Evolutionary conservation across 176 grass and related monocot genomes (phyloP), one percentile per base, ranked within the genome.

Genomic region (Ensete ventricosum): DNA sequence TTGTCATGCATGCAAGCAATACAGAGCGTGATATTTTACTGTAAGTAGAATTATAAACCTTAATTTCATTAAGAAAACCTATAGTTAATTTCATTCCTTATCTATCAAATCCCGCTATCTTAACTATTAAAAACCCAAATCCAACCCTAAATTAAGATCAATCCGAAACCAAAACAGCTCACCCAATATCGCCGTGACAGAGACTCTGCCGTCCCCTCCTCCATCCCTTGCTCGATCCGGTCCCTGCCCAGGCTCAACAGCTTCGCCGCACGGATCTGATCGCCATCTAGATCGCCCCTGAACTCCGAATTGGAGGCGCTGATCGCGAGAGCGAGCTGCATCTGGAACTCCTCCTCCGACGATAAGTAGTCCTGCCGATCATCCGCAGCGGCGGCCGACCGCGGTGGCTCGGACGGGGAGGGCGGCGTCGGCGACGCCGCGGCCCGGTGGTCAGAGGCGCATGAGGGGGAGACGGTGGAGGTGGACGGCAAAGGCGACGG

Each of bases 261-360:
- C 77, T 85, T 93, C 49, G 95, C 95, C 80, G 88, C 87, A 50
- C 88, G 85, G 86, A 99, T 99, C 95, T 94, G 95, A 62, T 98
- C 95, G 78, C 90, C 86, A n/a, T 98, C 95, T 10, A 81, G 73
- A 80, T 98, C 84, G 21, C 82, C 86, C 50, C 83, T 80, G 79
- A 55, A 86, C 43, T 94, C 90, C 64, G 84, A 80, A 73, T 98
- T 98, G 65, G 95, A 98, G 77, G 88, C 95, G 62, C 90, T 93
- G 49, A 98, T 86, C 54, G 95, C 95, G 86, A 98, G 82, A 14
- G 95, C 95, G 27, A 98, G 84, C 82, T 98, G 95, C 85, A 98
- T 86, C 90, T 98, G 95, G 79, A 91, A 98, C 86, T 98, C 95
- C 84, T 98, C 95, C 88, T 94, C 90, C 13, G 86, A 91, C 53